Percentiles rank a stretch among this genome's conserved stretches.
Evolutionary conservation across 768 basidiomycete species (phyloP).

Genomic region (Leccinum broughii): DNA sequence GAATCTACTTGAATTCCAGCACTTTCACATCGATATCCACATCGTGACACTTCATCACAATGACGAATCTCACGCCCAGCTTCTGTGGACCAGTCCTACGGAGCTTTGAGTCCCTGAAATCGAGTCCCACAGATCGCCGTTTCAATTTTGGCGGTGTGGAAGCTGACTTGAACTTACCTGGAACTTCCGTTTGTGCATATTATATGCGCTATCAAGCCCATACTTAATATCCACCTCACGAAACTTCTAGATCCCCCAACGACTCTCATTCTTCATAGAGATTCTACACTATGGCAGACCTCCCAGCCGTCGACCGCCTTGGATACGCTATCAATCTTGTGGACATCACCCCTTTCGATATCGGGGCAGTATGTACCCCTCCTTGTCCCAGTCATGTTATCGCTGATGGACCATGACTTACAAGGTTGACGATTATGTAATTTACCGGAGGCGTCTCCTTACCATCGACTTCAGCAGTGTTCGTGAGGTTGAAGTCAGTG

Average conservation of each 20-base stretch:
- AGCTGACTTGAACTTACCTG: no score
- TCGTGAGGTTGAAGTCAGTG: not conserved
- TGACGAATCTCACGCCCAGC: no score
- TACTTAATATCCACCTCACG: not conserved
- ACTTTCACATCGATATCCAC: no score
- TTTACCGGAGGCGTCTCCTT: not conserved
- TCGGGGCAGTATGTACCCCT: constrained; percentile 3
- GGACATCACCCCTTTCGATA: constrained; percentile 8
- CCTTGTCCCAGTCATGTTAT: not conserved
- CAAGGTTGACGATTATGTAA: not conserved
- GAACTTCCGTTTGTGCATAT: no score
- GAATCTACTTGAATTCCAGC: no score
- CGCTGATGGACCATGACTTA: not conserved
- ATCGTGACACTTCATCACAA: no score
- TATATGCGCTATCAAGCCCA: not conserved
- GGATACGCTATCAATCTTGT: constrained; percentile 7
- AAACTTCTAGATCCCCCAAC: not conserved
- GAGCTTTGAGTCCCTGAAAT: no score
- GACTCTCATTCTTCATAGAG: not conserved
- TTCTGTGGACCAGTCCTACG: no score
- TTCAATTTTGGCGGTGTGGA: no score
- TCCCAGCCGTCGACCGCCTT: constrained; percentile 10
- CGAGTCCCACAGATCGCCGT: no score
- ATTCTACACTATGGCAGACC: not conserved
- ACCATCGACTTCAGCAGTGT: not conserved